phyloP scores from a whole-genome alignment of 805 yeast genomes.

The Yarrowia bubula region DNA sequence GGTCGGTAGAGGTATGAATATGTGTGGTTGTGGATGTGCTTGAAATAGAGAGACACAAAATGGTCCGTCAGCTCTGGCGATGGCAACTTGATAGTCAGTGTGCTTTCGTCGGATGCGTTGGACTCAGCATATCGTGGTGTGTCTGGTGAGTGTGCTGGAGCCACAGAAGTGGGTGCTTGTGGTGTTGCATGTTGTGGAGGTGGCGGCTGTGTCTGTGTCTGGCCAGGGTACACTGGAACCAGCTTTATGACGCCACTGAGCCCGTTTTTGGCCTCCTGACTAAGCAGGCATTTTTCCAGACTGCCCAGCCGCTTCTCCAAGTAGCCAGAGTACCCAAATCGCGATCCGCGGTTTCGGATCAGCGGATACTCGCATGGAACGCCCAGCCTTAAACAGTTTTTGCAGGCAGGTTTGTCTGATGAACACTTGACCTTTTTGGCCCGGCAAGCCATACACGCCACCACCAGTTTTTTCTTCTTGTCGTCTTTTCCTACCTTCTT shows the following conservation, averaged over 20 bases:
- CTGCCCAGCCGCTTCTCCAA: constrained; percentile 33
- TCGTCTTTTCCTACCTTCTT: constrained; percentile 1
- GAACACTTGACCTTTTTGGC: constrained; percentile 42
- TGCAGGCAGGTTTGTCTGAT: constrained; percentile 42
- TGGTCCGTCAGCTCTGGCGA: constrained; percentile 37
- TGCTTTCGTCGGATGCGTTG: constrained; percentile 18
- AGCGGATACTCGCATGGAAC: constrained; percentile 41
- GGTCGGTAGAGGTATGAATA: constrained; percentile 41
- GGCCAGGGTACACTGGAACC: not conserved
- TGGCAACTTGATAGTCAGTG: constrained; percentile 25
- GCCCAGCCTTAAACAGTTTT: constrained; percentile 38
- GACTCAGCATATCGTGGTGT: not conserved
- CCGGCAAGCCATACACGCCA: constrained; percentile 41
- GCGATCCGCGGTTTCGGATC: constrained; percentile 40
- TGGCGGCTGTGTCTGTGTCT: not conserved
- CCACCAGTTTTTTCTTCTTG: constrained; percentile 36
- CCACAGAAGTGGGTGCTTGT: not conserved
- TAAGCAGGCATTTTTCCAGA: constrained; percentile 30
- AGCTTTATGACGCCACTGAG: constrained; percentile 13
- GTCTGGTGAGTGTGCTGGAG: constrained; percentile 3
- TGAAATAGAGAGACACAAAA: constrained; percentile 40
- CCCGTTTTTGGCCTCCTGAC: not conserved
- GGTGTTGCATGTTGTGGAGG: constrained; percentile 7
- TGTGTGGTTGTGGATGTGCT: constrained; percentile 39
- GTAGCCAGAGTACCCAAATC: constrained; percentile 40